These are phyloP conservation scores for Periglandula ipomoeae DNA, from an alignment of 2,329 filamentous ascomycete genomes.

Conservation along the genomic window DNA sequence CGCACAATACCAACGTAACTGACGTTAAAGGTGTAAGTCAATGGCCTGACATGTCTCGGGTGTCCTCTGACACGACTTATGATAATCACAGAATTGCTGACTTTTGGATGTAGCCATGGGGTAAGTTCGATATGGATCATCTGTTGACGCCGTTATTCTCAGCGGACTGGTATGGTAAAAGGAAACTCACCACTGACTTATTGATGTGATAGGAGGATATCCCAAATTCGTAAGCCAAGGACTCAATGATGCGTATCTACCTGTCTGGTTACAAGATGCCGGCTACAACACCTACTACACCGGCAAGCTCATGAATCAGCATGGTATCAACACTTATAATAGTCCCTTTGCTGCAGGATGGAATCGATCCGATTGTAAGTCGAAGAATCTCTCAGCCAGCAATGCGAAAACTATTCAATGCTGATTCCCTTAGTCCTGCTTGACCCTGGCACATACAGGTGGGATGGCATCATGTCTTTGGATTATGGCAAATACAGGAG, in stretches of 20 bases:
- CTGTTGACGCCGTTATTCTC: no score
- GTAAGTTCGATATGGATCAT: constrained; percentile 26
- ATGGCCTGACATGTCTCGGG: neutral
- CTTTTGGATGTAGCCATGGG: constrained; percentile 29
- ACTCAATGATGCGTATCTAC: constrained; percentile 58
- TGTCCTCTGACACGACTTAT: neutral
- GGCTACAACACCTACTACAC: constrained; percentile 66
- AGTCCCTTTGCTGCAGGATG: constrained; percentile 48
- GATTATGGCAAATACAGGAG: constrained; percentile 16
- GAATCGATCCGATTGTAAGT: constrained; percentile 34
- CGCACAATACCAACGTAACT: constrained; percentile 65
- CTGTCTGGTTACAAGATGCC: constrained; percentile 59
- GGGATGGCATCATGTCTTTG: constrained; percentile 34
- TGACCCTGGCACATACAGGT: constrained; percentile 29
- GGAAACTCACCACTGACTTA: neutral
- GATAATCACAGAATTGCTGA: neutral
- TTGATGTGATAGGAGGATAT: constrained; percentile 32
- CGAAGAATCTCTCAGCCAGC: no score
- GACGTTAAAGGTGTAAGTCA: constrained; percentile 29
- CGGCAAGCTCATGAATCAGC: constrained; percentile 63
- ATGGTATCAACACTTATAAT: constrained; percentile 52
- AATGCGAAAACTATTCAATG: no score
- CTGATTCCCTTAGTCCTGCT: constrained; percentile 22
- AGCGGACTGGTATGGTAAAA: neutral
- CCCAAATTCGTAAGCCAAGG: constrained; percentile 58